Evolutionary conservation across 371 early-diverging fungal genomes (phyloP).

Genomic region (Apophysomyces variabilis): DNA sequence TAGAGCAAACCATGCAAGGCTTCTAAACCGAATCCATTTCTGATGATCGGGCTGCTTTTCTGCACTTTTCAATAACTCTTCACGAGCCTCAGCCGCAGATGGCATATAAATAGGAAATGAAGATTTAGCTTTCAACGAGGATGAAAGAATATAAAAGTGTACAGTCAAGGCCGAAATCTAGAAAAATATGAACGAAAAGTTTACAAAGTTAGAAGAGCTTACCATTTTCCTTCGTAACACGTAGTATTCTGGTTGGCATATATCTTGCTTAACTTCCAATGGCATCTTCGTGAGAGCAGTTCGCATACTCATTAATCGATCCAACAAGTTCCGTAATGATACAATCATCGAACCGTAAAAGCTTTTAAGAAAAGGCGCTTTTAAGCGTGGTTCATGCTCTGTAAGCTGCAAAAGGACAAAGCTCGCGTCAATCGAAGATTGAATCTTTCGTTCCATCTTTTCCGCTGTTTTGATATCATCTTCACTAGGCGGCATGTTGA

Average conservation of each 20-base stretch:
- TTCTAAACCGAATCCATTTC: constrained; percentile 37
- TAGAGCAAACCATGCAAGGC: constrained; percentile 58
- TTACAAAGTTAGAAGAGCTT: constrained; percentile 7
- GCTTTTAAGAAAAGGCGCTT: constrained; percentile 60
- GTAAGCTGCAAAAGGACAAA: constrained; percentile 56
- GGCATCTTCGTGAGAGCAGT: constrained; percentile 57
- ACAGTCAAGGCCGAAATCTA: constrained; percentile 51
- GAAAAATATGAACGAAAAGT: constrained; percentile 7
- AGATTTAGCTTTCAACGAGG: constrained; percentile 56
- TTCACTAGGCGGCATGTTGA: constrained; percentile 19
- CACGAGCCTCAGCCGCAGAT: constrained; percentile 54
- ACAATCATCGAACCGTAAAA: constrained; percentile 62
- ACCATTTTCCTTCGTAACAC: constrained; percentile 60
- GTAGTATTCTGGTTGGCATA: constrained; percentile 43
- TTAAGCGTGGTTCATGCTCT: constrained; percentile 61
- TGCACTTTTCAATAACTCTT: constrained; percentile 42
- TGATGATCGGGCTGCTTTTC: constrained; percentile 1
- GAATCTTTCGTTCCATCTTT: constrained; percentile 47
- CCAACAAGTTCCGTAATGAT: constrained; percentile 56
- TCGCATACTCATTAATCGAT: constrained; percentile 59
- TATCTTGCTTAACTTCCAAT: constrained; percentile 44
- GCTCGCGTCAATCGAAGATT: constrained; percentile 45
- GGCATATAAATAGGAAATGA: constrained; percentile 64
- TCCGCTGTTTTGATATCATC: constrained; percentile 40
- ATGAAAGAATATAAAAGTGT: constrained; percentile 52